These are phyloP conservation scores for Cystoisospora suis DNA, from an alignment of 169 alveolate species.

Conservation along the genomic window DNA sequence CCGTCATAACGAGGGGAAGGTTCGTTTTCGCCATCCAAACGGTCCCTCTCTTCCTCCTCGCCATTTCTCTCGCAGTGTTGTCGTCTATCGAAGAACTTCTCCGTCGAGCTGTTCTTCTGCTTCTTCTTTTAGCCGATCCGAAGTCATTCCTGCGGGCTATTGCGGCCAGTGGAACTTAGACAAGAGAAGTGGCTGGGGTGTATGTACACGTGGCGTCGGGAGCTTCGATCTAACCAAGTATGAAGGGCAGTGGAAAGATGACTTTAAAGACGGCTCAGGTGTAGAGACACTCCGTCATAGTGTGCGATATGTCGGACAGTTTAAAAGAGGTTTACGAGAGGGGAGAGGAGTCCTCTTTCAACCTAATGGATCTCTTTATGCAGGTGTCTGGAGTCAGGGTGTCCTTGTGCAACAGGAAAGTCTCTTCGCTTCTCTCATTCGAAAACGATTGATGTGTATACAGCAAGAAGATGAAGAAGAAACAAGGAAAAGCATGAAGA, in stretches of 20 bases:
- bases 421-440: too few relatives aligned
- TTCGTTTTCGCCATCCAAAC: background rate
- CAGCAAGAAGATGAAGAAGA: background rate
- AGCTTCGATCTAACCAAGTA: slow-evolving; percentile 44
- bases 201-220: slow-evolving; percentile 62
- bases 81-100: background rate
- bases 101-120: too few relatives aligned
- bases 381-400: slow-evolving; percentile 72
- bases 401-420: slow-evolving; percentile 54
- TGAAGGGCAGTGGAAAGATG: slow-evolving; percentile 72
- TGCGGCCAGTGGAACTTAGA: slow-evolving; percentile 66
- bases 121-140: too few relatives aligned
- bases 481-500: background rate
- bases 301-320: slow-evolving; percentile 68
- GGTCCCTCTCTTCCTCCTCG: background rate
- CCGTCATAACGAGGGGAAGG: background rate
- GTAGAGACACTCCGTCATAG: slow-evolving; percentile 68
- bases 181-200: slow-evolving; percentile 75
- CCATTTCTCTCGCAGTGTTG: background rate
- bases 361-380: slow-evolving; percentile 67
- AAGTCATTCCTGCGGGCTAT: slow-evolving; percentile 16
- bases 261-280: slow-evolving; percentile 70
- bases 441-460: background rate
- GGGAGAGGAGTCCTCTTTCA: slow-evolving; percentile 71
- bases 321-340: slow-evolving; percentile 60